Evolutionary conservation across 768 basidiomycete genomes (phyloP), one percentile per base, ranked within the genome.

Genomic region (Suillus luteus): DNA sequence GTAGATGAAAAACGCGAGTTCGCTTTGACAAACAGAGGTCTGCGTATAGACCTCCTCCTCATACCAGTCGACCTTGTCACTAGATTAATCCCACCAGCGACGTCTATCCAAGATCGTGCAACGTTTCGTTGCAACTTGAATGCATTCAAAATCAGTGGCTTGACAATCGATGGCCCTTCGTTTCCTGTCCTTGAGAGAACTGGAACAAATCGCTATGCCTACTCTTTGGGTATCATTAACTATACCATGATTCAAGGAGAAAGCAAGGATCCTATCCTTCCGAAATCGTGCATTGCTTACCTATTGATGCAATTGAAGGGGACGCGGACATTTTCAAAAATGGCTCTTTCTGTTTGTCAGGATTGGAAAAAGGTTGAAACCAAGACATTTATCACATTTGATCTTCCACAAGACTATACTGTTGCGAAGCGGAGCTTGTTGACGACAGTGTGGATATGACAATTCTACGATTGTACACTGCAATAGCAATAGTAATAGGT

Each of bases 191-290:
- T 49, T 27, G 22, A 24, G 12, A 48, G 19, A 11, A 24, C 64
- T 51, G 55, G 52, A 12, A 52, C 48, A 41, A 65, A 62, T 40
- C 33, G 38, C 0, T 40, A 57, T n/a, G 55, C 55, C 31, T 35
- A 57, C 33, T 57, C 33, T 57, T 35, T 57, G 19, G 33, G 38
- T 40, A 22, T 57, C 22, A 24, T 57, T n/a, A 57, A 35, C 55
- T 33, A 57, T 10, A 19, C 55, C 31, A 57, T 57, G 48, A 49
- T 40, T 17, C 55, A 37, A 37, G 55, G 33, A 19, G 55, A 57
- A 57, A 19, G 31, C 55, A 57, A 40, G 22, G 3, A 57, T 37
- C 38, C 33, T 37, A 24, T 57, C 33, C 55, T 57, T 57, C 38
- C 38, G 14, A 49, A 49, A 24, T 22, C 48, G 22, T 49, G 48